Conservation (phyloP, 2,329 filamentous ascomycete species). For the Colletotrichum gloeosporioides region DNA sequence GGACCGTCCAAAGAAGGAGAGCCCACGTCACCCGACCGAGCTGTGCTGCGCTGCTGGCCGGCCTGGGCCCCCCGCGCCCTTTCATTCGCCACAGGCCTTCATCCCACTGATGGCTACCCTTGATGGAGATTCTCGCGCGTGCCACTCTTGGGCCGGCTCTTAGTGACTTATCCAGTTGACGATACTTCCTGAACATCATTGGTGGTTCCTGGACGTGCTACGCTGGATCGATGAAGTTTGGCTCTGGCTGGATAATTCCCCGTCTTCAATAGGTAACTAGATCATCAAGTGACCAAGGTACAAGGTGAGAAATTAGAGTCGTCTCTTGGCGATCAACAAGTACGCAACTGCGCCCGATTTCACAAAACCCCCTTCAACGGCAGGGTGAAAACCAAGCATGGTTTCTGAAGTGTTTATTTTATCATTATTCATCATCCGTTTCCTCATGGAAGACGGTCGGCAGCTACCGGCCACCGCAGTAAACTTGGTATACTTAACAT, state of each 20-base stretch:
- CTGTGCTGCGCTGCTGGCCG: background rate
- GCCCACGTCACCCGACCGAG: slow-evolving; percentile 15
- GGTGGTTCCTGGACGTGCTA: background rate
- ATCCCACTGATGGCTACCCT: background rate
- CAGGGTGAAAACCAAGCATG: background rate
- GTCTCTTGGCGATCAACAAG: background rate
- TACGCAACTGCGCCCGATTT: background rate
- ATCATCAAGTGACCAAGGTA: background rate
- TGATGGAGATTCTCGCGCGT: background rate
- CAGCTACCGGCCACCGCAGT: background rate
- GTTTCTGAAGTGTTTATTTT: background rate
- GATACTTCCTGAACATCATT: background rate
- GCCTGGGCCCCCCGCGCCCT: background rate
- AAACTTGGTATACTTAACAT: background rate
- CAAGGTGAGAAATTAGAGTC: background rate
- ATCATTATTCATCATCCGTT: slow-evolving; percentile 4
- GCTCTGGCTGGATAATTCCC: background rate
- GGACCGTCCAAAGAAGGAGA: background rate
- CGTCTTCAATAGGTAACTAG: background rate
- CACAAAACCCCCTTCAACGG: background rate
- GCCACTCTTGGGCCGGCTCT: background rate
- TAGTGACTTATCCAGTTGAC: background rate
- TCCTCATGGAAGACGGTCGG: background rate
- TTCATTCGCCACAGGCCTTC: background rate
- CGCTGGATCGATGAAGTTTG: background rate